These are phyloP conservation scores for Penicillium corylophilum DNA, from an alignment of 2,329 filamentous ascomycete genomes.

Conservation along the genomic window DNA sequence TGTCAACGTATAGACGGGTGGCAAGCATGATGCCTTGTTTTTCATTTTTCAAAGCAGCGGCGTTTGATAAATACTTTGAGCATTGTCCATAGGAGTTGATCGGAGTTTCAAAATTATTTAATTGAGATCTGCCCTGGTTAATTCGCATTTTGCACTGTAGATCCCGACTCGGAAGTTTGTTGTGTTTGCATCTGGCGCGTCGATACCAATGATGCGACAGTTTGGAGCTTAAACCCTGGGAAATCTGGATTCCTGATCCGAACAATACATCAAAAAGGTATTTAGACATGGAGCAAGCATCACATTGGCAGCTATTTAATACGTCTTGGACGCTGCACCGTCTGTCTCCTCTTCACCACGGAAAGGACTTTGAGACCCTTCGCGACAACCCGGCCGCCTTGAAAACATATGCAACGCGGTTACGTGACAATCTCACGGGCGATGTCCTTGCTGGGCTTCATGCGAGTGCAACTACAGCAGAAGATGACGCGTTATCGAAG, in stretches of 20 bases:
- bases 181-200: constrained; percentile 22
- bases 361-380: constrained; percentile 36
- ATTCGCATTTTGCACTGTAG: not conserved
- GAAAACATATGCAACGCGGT: constrained; percentile 47
- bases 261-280: not conserved
- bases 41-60: constrained; percentile 5
- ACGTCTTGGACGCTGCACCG: constrained; percentile 56
- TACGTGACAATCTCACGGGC: constrained; percentile 51
- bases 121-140: not conserved
- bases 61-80: constrained; percentile 10
- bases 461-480: constrained; percentile 29
- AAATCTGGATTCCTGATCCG: not conserved
- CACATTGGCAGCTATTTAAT: constrained; percentile 47
- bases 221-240: not conserved
- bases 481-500: constrained; percentile 43
- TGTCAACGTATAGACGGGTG: constrained; percentile 33
- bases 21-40: constrained; percentile 28
- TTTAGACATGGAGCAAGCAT: constrained; percentile 27
- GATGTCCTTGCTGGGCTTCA: constrained; percentile 50
- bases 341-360: constrained; percentile 55
- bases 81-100: not conserved
- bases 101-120: not conserved
- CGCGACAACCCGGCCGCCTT: constrained; percentile 38
- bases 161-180: constrained; percentile 13
- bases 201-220: constrained; percentile 2